phyloP scores from a whole-genome alignment of 805 yeast species.

The Lachancea kluyveri region DNA sequence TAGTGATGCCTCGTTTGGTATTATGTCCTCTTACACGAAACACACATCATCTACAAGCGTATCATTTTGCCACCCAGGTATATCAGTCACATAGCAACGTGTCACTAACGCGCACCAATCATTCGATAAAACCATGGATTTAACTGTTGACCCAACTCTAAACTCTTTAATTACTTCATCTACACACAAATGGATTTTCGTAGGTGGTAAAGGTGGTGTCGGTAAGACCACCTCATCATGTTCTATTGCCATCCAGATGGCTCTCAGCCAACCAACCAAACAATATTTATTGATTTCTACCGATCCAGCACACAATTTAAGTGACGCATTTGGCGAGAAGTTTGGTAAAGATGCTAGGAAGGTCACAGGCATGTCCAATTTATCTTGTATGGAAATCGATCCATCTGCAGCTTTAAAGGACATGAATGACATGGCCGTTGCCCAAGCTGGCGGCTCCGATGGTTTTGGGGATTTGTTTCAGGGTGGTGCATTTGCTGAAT shows the following conservation, averaged over 20 bases:
- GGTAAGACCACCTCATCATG: constrained; percentile 98
- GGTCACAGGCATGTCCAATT: constrained; percentile 81
- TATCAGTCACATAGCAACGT: constrained; percentile 1
- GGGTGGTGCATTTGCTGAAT: constrained; percentile 52
- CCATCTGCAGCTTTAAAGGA: constrained; percentile 93
- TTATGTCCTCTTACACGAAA: too few species aligned
- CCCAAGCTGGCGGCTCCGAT: constrained; percentile 35
- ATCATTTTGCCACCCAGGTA: background rate
- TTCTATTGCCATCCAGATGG: constrained; percentile 90
- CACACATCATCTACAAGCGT: background rate
- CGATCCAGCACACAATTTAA: constrained; percentile 96
- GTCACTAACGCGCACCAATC: too few species aligned
- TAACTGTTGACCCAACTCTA: constrained; percentile 65
- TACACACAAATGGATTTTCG: constrained; percentile 89
- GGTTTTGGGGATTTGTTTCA: constrained; percentile 28
- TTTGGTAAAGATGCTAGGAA: constrained; percentile 94
- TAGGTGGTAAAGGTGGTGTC: constrained; percentile 99
- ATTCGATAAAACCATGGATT: too few species aligned
- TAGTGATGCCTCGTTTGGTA: too few species aligned
- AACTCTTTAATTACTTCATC: constrained; percentile 61
- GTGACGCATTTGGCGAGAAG: constrained; percentile 98
- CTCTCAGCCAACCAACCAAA: constrained; percentile 70
- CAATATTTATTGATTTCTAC: constrained; percentile 87
- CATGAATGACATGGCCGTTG: constrained; percentile 48
- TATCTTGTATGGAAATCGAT: constrained; percentile 98